Conservation (phyloP, 2,329 filamentous ascomycete genomes). For the Ascomycota sp. region DNA sequence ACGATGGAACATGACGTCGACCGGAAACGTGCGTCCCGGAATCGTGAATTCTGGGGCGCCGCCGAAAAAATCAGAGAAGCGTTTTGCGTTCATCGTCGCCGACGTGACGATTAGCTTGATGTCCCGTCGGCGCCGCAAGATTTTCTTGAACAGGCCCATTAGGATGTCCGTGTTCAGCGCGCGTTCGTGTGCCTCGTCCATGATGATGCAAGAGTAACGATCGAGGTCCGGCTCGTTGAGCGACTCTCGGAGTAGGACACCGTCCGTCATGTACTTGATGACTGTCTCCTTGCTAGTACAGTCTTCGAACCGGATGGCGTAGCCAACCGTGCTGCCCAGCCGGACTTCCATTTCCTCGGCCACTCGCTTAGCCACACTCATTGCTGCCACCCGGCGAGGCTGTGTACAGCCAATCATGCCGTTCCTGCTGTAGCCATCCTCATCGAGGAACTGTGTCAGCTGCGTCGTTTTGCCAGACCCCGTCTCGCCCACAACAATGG, state of each 20-base stretch:
- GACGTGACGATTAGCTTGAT: conserved; percentile 93
- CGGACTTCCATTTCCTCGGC: conserved; percentile 85
- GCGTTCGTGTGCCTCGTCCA: conserved; percentile 94
- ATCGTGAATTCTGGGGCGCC: conserved; percentile 93
- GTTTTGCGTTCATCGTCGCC: conserved; percentile 88
- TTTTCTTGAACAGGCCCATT: conserved; percentile 87
- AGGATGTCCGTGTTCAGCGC: conserved; percentile 92
- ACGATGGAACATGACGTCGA: conserved; percentile 85
- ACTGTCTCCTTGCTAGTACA: conserved; percentile 69
- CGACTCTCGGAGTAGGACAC: conserved; percentile 92
- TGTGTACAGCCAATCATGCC: conserved; percentile 94
- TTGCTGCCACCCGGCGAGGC: conserved; percentile 86
- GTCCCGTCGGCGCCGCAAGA: conserved; percentile 64
- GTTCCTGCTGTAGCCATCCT: conserved; percentile 70
- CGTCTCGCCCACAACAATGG: conserved; percentile 94
- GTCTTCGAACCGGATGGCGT: conserved; percentile 95
- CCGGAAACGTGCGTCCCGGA: conserved; percentile 82
- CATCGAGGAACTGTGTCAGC: conserved; percentile 82
- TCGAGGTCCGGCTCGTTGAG: conserved; percentile 75
- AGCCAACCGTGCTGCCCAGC: conserved; percentile 82
- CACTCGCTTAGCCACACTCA: conserved; percentile 94
- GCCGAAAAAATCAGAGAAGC: conserved; percentile 93
- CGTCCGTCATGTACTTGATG: conserved; percentile 99
- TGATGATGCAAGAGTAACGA: conserved; percentile 90
- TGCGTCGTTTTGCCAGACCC: conserved; percentile 96